phyloP scores from a whole-genome alignment of 176 grass and related monocot species.

The Tuctoria greenei region DNA sequence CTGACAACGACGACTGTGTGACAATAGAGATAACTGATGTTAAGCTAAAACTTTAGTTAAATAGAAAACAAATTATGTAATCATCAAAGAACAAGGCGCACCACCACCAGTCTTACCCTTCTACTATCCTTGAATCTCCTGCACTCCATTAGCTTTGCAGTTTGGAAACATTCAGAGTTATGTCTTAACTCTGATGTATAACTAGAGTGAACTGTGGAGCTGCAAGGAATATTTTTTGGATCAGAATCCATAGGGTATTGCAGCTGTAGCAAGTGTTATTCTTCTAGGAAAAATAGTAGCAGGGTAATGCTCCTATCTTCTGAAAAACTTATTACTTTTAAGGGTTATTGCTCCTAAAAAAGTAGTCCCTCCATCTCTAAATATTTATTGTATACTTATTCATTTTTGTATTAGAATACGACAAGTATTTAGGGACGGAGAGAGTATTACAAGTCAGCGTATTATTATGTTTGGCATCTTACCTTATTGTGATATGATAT shows the following conservation, averaged over 20 bases:
- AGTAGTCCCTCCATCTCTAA: no score
- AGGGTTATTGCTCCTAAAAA: background rate
- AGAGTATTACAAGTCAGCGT: background rate
- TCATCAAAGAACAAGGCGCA: background rate
- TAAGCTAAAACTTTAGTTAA: background rate
- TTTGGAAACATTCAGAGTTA: background rate
- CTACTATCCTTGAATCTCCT: background rate
- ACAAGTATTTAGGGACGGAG: no score
- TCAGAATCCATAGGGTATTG: background rate
- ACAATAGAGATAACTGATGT: background rate
- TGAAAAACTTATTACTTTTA: background rate
- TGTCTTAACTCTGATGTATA: background rate
- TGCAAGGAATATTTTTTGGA: background rate
- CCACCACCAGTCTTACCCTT: background rate
- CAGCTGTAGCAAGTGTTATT: background rate
- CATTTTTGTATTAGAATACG: no score
- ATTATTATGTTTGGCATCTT: background rate
- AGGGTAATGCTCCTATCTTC: background rate
- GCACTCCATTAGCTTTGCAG: background rate
- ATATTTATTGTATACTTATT: no score
- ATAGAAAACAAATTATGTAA: background rate
- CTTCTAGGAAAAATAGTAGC: background rate
- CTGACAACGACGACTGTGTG: constrained; percentile 11
- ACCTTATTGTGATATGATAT: background rate
- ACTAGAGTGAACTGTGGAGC: background rate